These are phyloP conservation scores for Arthrinium phaeospermum DNA, from an alignment of 2,329 filamentous ascomycete species.

Conservation along the genomic window DNA sequence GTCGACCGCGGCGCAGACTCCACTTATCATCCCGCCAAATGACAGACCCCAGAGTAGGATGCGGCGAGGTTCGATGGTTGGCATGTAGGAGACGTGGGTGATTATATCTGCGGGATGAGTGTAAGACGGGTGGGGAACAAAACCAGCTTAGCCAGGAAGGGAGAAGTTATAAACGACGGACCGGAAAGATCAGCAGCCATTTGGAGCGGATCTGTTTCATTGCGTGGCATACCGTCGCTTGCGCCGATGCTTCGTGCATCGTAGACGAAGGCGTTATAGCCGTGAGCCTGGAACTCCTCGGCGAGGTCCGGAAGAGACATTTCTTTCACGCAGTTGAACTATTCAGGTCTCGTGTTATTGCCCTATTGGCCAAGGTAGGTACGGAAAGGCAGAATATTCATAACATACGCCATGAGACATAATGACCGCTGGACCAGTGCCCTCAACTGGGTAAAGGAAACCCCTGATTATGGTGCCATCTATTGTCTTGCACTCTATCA, in stretches of 20 bases:
- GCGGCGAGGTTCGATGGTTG: slow-evolving; percentile 26
- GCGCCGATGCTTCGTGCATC: slow-evolving; percentile 32
- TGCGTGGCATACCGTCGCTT: slow-evolving; percentile 32
- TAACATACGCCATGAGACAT: slow-evolving; percentile 33
- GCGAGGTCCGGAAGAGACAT: slow-evolving; percentile 32
- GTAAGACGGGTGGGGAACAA: no score
- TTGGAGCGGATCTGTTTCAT: slow-evolving; percentile 29
- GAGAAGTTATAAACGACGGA: no score
- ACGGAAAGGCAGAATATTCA: no score
- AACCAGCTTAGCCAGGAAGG: no score
- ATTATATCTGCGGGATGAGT: slow-evolving; percentile 23
- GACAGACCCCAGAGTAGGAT: slow-evolving; percentile 35
- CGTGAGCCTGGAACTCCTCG: slow-evolving; percentile 28
- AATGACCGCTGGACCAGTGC: slow-evolving; percentile 29
- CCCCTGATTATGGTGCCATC: slow-evolving; percentile 29
- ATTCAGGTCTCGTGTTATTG: no score
- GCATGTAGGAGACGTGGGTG: slow-evolving; percentile 24
- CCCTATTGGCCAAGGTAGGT: no score
- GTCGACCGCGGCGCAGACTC: slow-evolving; percentile 29
- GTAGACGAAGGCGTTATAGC: slow-evolving; percentile 33
- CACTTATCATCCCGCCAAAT: slow-evolving; percentile 27
- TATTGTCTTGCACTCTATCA: slow-evolving; percentile 30
- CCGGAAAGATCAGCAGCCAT: slow-evolving; percentile 30
- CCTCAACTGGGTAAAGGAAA: slow-evolving; percentile 27
- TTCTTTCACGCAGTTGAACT: slow-evolving; percentile 39